These are phyloP conservation scores for Beauveria brongniartii DNA, from an alignment of 2,329 filamentous ascomycete genomes.

Conservation along the genomic window DNA sequence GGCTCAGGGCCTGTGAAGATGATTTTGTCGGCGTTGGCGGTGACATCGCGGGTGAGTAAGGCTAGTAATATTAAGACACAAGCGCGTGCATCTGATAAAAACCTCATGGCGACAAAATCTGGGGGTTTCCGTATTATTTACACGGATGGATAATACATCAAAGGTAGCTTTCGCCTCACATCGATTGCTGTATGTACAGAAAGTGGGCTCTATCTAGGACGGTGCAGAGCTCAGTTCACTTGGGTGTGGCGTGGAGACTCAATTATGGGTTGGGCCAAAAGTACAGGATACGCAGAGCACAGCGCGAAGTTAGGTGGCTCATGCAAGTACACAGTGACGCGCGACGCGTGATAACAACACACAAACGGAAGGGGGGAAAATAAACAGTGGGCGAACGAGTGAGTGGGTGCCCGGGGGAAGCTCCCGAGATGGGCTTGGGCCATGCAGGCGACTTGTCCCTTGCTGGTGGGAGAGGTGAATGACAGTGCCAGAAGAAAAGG, in stretches of 20 bases:
- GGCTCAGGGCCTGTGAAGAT: conserved; percentile 71
- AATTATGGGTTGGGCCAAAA: neutral
- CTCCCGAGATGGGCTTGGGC: conserved; percentile 9
- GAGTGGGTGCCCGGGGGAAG: conserved; percentile 7
- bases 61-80: conserved; percentile 10
- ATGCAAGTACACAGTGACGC: conserved; percentile 4
- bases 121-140: neutral
- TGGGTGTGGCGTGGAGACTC: neutral
- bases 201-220: neutral
- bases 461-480: neutral
- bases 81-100: neutral
- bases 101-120: neutral
- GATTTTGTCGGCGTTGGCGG: conserved; percentile 81
- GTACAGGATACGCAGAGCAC: neutral
- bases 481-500: neutral
- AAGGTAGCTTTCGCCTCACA: neutral
- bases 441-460: neutral
- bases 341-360: conserved; percentile 7
- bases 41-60: conserved; percentile 11
- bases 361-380: neutral
- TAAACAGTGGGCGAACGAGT: conserved; percentile 3
- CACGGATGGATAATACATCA: neutral
- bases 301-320: neutral
- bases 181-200: neutral
- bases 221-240: neutral